Percentiles rank a stretch among this genome's conserved stretches.
Evolutionary conservation across 2,329 filamentous ascomycete species (phyloP).

Genomic region (Pleurostoma richardsiae): DNA sequence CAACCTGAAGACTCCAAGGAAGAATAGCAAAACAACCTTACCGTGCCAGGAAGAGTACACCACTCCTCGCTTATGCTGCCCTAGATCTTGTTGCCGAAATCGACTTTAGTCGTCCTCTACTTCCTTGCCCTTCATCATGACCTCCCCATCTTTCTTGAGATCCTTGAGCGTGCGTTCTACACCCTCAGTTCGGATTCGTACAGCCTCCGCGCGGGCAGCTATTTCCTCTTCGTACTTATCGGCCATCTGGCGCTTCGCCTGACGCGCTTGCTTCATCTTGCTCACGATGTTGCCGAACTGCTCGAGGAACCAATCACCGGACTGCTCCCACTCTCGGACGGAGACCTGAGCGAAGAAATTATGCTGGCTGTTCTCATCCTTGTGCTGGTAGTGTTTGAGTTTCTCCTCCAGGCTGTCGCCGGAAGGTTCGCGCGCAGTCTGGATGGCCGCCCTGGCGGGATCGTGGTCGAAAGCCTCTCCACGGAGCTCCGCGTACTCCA

Average conservation of each 20-base stretch:
- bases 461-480: constrained; percentile 53
- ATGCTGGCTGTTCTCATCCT: constrained; percentile 34
- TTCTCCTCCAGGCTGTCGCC: constrained; percentile 40
- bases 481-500: constrained; percentile 46
- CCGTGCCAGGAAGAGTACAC: neutral
- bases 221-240: constrained; percentile 50
- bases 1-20: no score
- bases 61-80: neutral
- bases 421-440: constrained; percentile 23
- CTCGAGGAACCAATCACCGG: constrained; percentile 55
- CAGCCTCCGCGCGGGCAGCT: constrained; percentile 47
- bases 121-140: constrained; percentile 44
- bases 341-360: constrained; percentile 48
- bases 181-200: constrained; percentile 46
- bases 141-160: constrained; percentile 51
- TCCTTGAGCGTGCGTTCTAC: constrained; percentile 50
- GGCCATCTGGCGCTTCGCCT: constrained; percentile 43
- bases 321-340: constrained; percentile 52
- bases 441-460: constrained; percentile 39
- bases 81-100: neutral
- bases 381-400: constrained; percentile 42
- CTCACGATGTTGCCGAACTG: constrained; percentile 46
- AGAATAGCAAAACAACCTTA: no score
- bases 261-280: constrained; percentile 40
- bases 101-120: constrained; percentile 11